Evolutionary conservation across 192 early-diverging fungal genomes (phyloP), one percentile per base, ranked within the genome.

Genomic region (Coemansia sp.): DNA sequence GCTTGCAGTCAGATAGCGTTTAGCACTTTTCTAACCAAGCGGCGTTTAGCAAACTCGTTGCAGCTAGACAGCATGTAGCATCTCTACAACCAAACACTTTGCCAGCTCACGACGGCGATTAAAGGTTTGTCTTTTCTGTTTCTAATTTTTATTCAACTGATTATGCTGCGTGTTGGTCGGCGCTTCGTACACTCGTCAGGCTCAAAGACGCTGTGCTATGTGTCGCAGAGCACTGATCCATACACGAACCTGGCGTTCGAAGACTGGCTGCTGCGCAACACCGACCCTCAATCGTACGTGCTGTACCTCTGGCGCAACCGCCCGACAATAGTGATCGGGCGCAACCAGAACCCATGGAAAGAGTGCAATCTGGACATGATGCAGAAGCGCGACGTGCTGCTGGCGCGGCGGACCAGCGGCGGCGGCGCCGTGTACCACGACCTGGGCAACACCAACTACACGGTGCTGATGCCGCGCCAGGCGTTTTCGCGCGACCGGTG

Each of bases 281-380:
- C 88, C 11, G 84, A 89, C 72, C 82, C 90, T 10, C 56, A 79
- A 12, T 79, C 66, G 32, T 79, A 90, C 49, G 82, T 93, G 35
- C 79, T 98, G 7, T 93, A 89, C 57, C 86, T 99, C 27, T 99
- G 90, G 85, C 88, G 94, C 51, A 99, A 98, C 79, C 74, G 72
- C 12, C 82, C 85, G 43, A 92, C 92, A 58, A 91, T 98, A 2
- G 91, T 99, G 35, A 87, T 99, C 71, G 97, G 97, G 4, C 84
- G 94, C 53, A 99, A 99, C 72, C 97, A 98, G 88, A 99, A 99
- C 61, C 94, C 96, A 14, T 99, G 90, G 88, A 94, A 94, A 69
- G 96, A 99, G 69, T 93, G 92, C 78, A 89, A 96, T 68, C 66
- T 96, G 64, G 69, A 66, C 47, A 72, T 88, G 58, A 80, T 97